Evolutionary conservation across 2,329 filamentous ascomycete genomes (phyloP).

Genomic region (Colletotrichum cuscutae): DNA sequence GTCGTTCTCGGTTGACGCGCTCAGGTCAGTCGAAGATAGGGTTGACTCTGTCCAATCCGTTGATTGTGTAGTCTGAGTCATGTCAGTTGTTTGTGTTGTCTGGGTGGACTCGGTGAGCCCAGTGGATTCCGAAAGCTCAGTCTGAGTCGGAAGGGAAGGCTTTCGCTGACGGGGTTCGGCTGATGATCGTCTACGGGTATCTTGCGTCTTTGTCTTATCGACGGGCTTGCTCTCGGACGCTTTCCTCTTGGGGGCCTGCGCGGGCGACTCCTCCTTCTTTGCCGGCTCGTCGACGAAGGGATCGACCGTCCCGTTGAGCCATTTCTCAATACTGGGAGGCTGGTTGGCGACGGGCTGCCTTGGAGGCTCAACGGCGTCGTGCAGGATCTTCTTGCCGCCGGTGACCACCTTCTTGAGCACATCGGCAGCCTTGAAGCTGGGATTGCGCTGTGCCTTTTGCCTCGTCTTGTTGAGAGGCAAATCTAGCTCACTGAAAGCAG

Average conservation of each 20-base stretch:
- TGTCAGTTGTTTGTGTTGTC: constrained; percentile 27
- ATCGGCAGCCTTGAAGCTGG: constrained; percentile 69
- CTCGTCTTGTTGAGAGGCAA: constrained; percentile 57
- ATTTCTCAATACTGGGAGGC: constrained; percentile 73
- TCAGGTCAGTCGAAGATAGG: constrained; percentile 22
- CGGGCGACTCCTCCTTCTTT: constrained; percentile 32
- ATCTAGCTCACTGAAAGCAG: constrained; percentile 74
- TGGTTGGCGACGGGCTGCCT: constrained; percentile 62
- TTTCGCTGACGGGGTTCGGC: constrained; percentile 38
- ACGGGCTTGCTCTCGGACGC: constrained; percentile 46
- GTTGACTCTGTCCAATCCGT: constrained; percentile 32
- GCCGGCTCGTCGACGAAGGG: constrained; percentile 63
- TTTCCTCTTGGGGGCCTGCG: constrained; percentile 42
- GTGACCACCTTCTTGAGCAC: constrained; percentile 73
- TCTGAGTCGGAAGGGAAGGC: constrained; percentile 38
- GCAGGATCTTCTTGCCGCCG: constrained; percentile 73
- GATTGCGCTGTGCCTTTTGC: constrained; percentile 61
- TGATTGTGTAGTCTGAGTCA: constrained; percentile 26
- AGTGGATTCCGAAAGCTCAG: constrained; percentile 36
- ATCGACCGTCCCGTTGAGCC: constrained; percentile 71
- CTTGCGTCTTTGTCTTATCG: constrained; percentile 33
- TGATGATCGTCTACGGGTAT: constrained; percentile 40
- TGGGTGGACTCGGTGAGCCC: constrained; percentile 26
- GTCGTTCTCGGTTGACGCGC: constrained; percentile 29
- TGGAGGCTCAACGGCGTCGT: constrained; percentile 67